Evolutionary conservation across 768 basidiomycete species (phyloP).

Genomic region (Cystobasidium onofrii): DNA sequence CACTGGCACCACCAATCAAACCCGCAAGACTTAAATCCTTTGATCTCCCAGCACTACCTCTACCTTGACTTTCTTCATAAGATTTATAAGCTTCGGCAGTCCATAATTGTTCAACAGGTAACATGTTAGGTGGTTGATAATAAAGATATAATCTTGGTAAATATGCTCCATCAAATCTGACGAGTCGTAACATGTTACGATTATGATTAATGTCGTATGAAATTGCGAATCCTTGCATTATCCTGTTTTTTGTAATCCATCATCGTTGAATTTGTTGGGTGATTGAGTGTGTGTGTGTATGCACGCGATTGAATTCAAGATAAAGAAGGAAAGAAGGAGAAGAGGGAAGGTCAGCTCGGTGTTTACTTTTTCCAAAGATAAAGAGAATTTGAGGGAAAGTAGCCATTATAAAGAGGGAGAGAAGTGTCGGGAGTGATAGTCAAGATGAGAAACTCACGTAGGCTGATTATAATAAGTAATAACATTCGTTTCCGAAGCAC

Average conservation of each 20-base stretch:
- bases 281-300: no score
- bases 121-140: constrained; percentile 19
- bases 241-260: constrained; percentile 14
- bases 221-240: constrained; percentile 62
- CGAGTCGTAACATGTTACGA: constrained; percentile 40
- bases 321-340: no score
- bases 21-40: background rate
- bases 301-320: no score
- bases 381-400: no score
- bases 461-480: constrained; percentile 73
- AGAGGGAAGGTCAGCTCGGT: no score
- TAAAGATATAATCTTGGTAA: constrained; percentile 20
- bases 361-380: no score
- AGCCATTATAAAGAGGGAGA: no score
- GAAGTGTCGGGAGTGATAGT: no score
- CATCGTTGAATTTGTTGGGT: no score
- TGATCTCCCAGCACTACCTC: background rate
- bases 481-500: constrained; percentile 77
- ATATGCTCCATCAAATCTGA: constrained; percentile 13
- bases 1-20: background rate
- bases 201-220: constrained; percentile 53
- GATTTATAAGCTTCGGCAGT: constrained; percentile 15
- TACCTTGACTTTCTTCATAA: constrained; percentile 3
- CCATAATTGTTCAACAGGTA: constrained; percentile 22
- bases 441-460: constrained; percentile 49